These are phyloP conservation scores for Alternaria tenuissima DNA, from an alignment of 2,329 filamentous ascomycete genomes.

Conservation along the genomic window DNA sequence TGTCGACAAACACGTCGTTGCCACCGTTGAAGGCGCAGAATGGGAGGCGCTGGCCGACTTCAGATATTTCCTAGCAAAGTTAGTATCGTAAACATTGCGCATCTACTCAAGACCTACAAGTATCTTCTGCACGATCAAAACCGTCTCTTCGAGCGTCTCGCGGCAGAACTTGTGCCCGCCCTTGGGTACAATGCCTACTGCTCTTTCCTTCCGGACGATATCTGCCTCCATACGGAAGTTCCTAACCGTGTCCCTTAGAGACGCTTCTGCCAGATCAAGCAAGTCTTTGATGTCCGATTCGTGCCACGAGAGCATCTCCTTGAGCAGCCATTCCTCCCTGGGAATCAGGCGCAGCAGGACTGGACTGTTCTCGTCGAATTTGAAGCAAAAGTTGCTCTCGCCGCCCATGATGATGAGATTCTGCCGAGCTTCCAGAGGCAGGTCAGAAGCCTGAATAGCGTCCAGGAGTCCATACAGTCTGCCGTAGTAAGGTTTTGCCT, in stretches of 20 bases:
- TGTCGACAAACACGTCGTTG: slow-evolving; percentile 97
- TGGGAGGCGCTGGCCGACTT: slow-evolving; percentile 73
- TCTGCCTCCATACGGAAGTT: slow-evolving; percentile 81
- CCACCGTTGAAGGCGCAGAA: slow-evolving; percentile 98
- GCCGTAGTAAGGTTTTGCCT: slow-evolving; percentile 83
- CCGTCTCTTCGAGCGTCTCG: slow-evolving; percentile 94
- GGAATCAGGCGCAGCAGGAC: slow-evolving; percentile 73
- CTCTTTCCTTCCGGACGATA: slow-evolving; percentile 85
- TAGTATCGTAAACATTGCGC: slow-evolving; percentile 9
- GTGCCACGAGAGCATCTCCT: slow-evolving; percentile 80
- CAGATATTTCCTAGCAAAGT: slow-evolving; percentile 69
- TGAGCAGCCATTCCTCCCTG: slow-evolving; percentile 73
- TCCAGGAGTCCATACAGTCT: slow-evolving; percentile 88
- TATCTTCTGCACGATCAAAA: slow-evolving; percentile 91
- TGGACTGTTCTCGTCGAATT: slow-evolving; percentile 71
- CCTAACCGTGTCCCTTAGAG: slow-evolving; percentile 80
- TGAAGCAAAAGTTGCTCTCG: slow-evolving; percentile 95
- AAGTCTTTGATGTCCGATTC: slow-evolving; percentile 79
- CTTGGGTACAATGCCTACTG: slow-evolving; percentile 62
- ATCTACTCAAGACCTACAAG: slow-evolving; percentile 55
- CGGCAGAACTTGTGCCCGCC: slow-evolving; percentile 75
- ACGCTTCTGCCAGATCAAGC: slow-evolving; percentile 88
- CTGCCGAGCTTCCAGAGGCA: slow-evolving; percentile 73
- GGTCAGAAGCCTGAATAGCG: slow-evolving; percentile 70
- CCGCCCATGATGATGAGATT: slow-evolving; percentile 93